Conservation (phyloP, 2,329 filamentous ascomycete species). For the Pseudogymnoascus sp. region DNA sequence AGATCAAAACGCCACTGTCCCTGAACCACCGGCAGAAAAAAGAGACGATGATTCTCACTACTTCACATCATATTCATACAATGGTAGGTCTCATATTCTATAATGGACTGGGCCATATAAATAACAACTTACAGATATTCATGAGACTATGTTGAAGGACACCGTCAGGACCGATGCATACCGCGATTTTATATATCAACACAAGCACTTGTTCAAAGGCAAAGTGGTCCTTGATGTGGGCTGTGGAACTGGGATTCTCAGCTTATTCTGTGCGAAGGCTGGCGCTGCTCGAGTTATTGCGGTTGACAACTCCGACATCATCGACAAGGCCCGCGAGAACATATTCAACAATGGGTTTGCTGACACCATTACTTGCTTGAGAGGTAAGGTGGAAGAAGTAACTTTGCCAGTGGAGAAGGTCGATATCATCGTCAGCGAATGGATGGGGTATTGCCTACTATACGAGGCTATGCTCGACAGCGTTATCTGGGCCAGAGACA, state of each 20-base stretch:
- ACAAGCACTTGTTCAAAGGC: constrained; percentile 78
- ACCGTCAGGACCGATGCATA: constrained; percentile 82
- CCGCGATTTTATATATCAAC: constrained; percentile 87
- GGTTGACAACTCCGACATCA: constrained; percentile 87
- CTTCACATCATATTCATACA: constrained; percentile 60
- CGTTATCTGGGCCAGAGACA: constrained; percentile 80
- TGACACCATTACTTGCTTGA: constrained; percentile 67
- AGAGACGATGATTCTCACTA: constrained; percentile 53
- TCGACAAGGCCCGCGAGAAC: constrained; percentile 78
- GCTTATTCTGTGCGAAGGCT: constrained; percentile 89
- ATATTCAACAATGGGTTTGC: constrained; percentile 72
- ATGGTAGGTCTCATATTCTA: constrained; percentile 39
- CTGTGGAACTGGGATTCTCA: constrained; percentile 79
- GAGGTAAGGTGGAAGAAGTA: constrained; percentile 85
- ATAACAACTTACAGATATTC: constrained; percentile 56
- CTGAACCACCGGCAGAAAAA: constrained; percentile 43
- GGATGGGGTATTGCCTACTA: constrained; percentile 93
- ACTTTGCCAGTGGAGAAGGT: constrained; percentile 69
- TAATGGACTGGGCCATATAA: neutral
- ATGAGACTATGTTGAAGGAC: constrained; percentile 95
- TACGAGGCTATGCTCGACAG: constrained; percentile 97
- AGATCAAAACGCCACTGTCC: constrained; percentile 30
- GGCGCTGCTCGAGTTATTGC: constrained; percentile 81
- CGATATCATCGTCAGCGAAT: constrained; percentile 92
- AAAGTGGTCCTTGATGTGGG: constrained; percentile 89